These are phyloP conservation scores for Neofusicoccum laricinum DNA, from an alignment of 2,329 filamentous ascomycete genomes.

Conservation along the genomic window DNA sequence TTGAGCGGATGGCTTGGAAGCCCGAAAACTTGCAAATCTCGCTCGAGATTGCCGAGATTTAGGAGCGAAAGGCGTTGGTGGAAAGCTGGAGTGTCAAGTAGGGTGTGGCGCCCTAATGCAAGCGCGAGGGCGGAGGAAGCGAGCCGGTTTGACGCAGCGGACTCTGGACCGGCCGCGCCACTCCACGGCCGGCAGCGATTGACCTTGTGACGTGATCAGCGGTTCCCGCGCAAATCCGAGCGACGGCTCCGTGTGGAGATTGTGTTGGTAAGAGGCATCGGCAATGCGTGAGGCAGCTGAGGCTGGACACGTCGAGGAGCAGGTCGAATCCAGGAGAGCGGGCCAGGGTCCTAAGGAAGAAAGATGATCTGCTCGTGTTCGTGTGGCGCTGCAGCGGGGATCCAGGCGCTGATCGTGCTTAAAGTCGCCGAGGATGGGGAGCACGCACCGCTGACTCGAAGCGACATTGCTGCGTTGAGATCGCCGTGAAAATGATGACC, in stretches of 20 bases:
- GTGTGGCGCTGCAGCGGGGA: constrained; percentile 10
- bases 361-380: constrained; percentile 8
- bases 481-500: neutral
- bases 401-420: constrained; percentile 10
- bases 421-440: neutral
- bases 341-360: constrained; percentile 4
- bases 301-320: neutral
- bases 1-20: neutral
- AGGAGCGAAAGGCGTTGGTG: neutral
- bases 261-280: neutral
- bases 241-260: neutral
- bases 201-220: neutral
- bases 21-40: neutral
- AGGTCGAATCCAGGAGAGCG: neutral
- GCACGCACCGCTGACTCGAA: neutral
- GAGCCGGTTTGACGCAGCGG: neutral
- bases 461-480: no score
- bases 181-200: neutral
- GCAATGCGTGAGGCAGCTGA: neutral
- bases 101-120: neutral
- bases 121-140: neutral
- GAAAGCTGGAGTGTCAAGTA: neutral
- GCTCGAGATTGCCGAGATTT: neutral
- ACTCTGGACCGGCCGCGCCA: neutral
- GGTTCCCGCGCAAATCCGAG: neutral